Evolutionary conservation across 2,329 filamentous ascomycete genomes (phyloP), one percentile per base, ranked within the genome.

Genomic region (Biscogniauxia marginata): DNA sequence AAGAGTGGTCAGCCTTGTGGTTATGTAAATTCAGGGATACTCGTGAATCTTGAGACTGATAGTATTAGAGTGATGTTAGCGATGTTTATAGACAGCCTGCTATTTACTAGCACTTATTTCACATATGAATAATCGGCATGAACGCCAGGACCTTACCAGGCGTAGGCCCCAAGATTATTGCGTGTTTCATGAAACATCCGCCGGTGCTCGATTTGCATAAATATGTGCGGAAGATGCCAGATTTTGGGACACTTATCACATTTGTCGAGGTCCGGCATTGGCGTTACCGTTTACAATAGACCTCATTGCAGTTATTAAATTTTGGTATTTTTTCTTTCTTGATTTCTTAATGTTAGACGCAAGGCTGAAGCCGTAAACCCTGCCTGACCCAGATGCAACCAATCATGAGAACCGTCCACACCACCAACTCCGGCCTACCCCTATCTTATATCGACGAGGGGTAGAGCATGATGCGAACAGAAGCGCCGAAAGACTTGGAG

Each of bases 401-500:
- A 66, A 79, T 80, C 79, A 81, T 77, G 66, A 68, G 76, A 84
- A 84, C 80, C 81, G 78, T 79, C 79, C 77, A 78, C 78, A 83
- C 77, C 78, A 81, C 82, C 82, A 84, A 84, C 81, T 84, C 81
- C 80, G 75, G 76, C 76, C 77, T 74, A 69, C 66, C 73, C 74
- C 73, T 73, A 74, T 72, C 80, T 89, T 93, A 96, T 89, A 97
- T 95, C 83, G 91, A 92, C 75, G 91, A 96, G 79, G 92, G 92
- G 86, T 96, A 96, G 80, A 96, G 85, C 92, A 96, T 96, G 81
- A 96, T 86, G 81, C 93, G 89, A 82, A 96, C 90, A 73, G 90
- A 93, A 77, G 92, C 91, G 81, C 93, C 92, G 84, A 98, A 97
- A 76, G 90, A 92, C 84, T 93, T 93, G 73, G 95, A 87, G 75